These are phyloP conservation scores for Trypanosoma grayi DNA, from an alignment of 208 protist species.

Conservation along the genomic window DNA sequence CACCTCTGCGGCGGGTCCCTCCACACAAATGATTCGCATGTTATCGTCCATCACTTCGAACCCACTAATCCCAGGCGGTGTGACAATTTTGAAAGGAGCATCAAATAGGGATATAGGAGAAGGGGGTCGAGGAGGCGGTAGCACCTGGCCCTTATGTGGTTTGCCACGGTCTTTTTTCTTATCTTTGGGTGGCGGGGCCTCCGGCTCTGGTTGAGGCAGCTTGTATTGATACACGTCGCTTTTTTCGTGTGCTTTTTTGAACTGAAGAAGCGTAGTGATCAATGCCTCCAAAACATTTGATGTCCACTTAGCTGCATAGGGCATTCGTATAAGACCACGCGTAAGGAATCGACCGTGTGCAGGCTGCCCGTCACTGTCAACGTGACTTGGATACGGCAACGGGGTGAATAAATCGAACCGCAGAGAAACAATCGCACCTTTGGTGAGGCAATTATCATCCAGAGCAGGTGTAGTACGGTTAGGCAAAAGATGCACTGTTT, in stretches of 20 bases:
- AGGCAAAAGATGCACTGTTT: constrained; percentile 38
- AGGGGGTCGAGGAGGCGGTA: constrained; percentile 22
- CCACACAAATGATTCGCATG: constrained; percentile 67
- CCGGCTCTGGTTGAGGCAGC: constrained; percentile 13
- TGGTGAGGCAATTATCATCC: constrained; percentile 44
- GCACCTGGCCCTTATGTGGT: constrained; percentile 13
- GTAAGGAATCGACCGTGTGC: constrained; percentile 48
- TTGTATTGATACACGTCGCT: constrained; percentile 25
- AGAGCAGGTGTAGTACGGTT: constrained; percentile 18
- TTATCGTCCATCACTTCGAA: constrained; percentile 85
- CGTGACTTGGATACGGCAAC: constrained; percentile 53
- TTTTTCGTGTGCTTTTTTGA: constrained; percentile 8
- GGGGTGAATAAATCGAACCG: constrained; percentile 64
- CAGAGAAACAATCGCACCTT: constrained; percentile 42
- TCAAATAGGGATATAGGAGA: constrained; percentile 32
- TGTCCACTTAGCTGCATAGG: constrained; percentile 59
- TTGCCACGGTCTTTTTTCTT: constrained; percentile 23
- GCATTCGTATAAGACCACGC: constrained; percentile 60
- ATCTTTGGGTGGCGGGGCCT: constrained; percentile 19
- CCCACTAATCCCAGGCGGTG: constrained; percentile 74
- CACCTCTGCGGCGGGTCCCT: constrained; percentile 71
- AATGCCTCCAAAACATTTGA: constrained; percentile 39
- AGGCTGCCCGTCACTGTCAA: constrained; percentile 37
- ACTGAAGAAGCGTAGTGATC: constrained; percentile 29
- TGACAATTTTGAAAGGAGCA: constrained; percentile 52